These are phyloP conservation scores for Persicaria tinctoria DNA, from an alignment of 148 eudicot genomes.

Conservation along the genomic window DNA sequence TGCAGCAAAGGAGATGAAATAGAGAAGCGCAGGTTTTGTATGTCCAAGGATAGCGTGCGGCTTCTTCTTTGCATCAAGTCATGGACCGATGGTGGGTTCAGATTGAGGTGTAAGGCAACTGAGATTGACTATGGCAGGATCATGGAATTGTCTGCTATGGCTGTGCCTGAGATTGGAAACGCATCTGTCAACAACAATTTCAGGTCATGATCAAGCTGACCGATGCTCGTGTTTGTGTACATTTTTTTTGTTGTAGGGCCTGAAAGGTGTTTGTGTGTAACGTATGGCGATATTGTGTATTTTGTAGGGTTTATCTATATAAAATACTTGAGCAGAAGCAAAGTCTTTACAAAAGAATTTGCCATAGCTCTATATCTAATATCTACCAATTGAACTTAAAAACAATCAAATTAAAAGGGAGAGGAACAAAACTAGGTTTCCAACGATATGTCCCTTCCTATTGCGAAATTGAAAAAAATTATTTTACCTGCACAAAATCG, in stretches of 20 bases:
- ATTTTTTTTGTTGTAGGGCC: background rate
- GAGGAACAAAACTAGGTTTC: accelerated
- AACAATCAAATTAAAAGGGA: no score
- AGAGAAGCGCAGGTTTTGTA: slow-evolving; percentile 37
- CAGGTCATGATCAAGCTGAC: background rate
- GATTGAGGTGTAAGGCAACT: slow-evolving; percentile 43
- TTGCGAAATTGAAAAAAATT: accelerated
- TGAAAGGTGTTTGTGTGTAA: background rate
- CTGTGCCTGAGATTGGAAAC: background rate
- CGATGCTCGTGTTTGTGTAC: background rate
- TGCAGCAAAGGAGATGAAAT: slow-evolving; percentile 60
- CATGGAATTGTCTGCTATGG: slow-evolving; percentile 44
- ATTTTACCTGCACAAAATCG: accelerated
- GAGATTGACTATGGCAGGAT: slow-evolving; percentile 63
- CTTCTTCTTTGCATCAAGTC: slow-evolving; percentile 55
- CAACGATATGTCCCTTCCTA: accelerated
- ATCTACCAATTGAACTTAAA: no score
- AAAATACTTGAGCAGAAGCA: no score
- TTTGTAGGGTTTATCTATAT: no score
- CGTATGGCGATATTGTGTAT: background rate
- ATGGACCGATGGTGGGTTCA: slow-evolving; percentile 58
- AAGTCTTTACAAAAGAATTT: no score
- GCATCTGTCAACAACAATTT: background rate
- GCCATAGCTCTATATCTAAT: no score
- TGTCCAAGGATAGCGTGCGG: slow-evolving; percentile 30